Base-by-base conservation (phyloP, 176 grass and related monocot species). In the Aegilops tauschii region DNA sequence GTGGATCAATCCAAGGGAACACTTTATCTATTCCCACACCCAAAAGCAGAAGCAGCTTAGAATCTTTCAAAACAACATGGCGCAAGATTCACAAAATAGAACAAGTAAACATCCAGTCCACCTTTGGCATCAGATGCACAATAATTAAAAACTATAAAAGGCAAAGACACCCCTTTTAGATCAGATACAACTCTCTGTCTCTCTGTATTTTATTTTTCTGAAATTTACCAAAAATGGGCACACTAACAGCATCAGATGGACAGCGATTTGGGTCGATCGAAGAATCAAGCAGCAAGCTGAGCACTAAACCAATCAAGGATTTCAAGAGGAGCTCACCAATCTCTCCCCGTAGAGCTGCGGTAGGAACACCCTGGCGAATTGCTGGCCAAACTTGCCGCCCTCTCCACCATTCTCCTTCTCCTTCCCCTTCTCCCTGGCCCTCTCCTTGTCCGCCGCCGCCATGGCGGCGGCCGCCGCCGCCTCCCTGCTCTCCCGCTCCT, bases 341-440 rank as follows among this genome's bases (percentile, higher is more conserved):
- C 74, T 65, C 40, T 93, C 52, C 65, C 40, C 10, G 1, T 77
- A 90, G 5, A 79, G 85, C 18, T 39, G 4, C 21, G 85, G 73
- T n/a, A 88, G 66, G 81, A 90, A 87, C 78, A 93, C 85, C 78
- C 87, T 82, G 82, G 87, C 75, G 88, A 93, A 93, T 56, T 84
- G 65, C 25, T n/a, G 78, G 25, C 64, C 58, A 8, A 21, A 18
- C 45, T 35, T 45, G 66, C 16, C 40, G 44, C 18, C 20, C 32
- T 37, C 34, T 37, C 16, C 36, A 8, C 49, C 54, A 28, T 21
- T 27, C 54, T 27, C 23, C 58, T 36, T 6, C 66, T 5, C 32
- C 16, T 2, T 37, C 35, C 16, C 61, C 80, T 61, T 30, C 11
- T 4, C 25, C 2, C 40, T 13, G 44, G 2, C 73, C 14, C 20